Percentiles rank a stretch among this genome's conserved stretches.
Evolutionary conservation across 2,329 filamentous ascomycete species (phyloP).

Genomic region (Beauveria australis): DNA sequence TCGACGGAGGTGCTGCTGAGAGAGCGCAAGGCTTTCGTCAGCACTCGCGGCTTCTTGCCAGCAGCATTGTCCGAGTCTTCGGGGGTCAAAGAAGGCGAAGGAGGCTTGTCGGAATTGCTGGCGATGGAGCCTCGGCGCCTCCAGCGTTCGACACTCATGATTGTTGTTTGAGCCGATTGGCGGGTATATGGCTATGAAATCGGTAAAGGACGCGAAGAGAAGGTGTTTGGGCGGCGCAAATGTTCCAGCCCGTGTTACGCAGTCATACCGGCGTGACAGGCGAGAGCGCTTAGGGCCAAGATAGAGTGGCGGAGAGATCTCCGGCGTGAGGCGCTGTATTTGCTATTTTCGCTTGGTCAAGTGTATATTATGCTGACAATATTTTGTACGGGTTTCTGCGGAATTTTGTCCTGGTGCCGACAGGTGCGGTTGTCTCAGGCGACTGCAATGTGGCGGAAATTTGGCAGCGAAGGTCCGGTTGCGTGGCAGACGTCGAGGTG

Average conservation of each 20-base stretch:
- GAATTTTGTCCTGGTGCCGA: not conserved
- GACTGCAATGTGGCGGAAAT: slow-evolving; percentile 2
- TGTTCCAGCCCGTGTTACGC: not conserved
- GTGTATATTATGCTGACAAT: slow-evolving; percentile 6
- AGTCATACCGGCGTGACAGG: slow-evolving; percentile 1
- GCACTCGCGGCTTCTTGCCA: slow-evolving; percentile 26
- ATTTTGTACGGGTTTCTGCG: slow-evolving; percentile 3
- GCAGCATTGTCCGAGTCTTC: slow-evolving; percentile 14
- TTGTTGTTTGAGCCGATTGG: not conserved
- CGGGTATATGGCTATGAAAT: not conserved
- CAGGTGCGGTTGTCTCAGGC: slow-evolving; percentile 7
- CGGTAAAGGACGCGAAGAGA: not conserved
- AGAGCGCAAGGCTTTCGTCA: slow-evolving; percentile 30
- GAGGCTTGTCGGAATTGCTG: not conserved
- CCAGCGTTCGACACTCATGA: slow-evolving; percentile 11
- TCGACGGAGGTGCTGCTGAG: slow-evolving; percentile 33
- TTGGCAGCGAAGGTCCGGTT: not conserved
- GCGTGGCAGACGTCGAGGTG: not conserved
- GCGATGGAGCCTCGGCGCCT: slow-evolving; percentile 4
- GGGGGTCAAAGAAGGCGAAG: not conserved
- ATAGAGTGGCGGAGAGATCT: not conserved
- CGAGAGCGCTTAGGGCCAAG: not conserved
- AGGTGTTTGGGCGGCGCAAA: not conserved
- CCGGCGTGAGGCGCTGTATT: not conserved
- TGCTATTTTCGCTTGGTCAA: not conserved